Evolutionary conservation across 2,329 filamentous ascomycete genomes (phyloP).

Genomic region (Penicillium sp.): DNA sequence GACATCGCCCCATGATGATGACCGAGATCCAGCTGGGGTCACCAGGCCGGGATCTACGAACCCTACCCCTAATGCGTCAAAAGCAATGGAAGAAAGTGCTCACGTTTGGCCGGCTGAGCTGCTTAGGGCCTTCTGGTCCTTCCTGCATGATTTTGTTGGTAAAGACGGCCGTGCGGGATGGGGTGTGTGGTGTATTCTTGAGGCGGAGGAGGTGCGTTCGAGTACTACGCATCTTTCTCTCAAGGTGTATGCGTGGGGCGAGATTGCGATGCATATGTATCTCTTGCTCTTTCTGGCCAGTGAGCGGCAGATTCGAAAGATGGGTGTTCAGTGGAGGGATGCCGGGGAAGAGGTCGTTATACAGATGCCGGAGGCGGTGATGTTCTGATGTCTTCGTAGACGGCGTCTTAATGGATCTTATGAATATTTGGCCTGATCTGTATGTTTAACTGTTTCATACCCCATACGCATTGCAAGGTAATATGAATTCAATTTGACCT

Average conservation of each 20-base stretch:
- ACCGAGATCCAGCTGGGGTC: no score
- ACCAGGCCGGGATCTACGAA: constrained; percentile 25
- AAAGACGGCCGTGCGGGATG: constrained; percentile 43
- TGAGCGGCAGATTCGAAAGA: constrained; percentile 56
- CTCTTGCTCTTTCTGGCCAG: constrained; percentile 71
- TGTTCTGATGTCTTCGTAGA: no score
- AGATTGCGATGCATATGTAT: constrained; percentile 68
- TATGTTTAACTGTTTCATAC: not conserved
- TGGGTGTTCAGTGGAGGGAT: constrained; percentile 64
- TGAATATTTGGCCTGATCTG: not conserved
- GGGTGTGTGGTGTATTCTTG: constrained; percentile 44
- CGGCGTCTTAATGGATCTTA: no score
- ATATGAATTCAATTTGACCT: not conserved
- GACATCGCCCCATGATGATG: not conserved
- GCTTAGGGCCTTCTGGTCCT: constrained; percentile 44
- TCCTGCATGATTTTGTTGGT: constrained; percentile 37
- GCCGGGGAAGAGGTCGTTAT: constrained; percentile 56
- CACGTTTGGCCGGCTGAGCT: constrained; percentile 31
- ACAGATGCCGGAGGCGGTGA: constrained; percentile 41
- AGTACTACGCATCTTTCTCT: not conserved
- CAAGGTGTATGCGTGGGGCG: constrained; percentile 71
- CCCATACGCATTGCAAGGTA: not conserved
- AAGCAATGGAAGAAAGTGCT: constrained; percentile 26
- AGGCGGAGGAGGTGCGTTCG: constrained; percentile 9
- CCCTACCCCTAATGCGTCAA: constrained; percentile 23